Conservation (phyloP, 2,329 filamentous ascomycete genomes). For the Cercospora nicotianae region DNA sequence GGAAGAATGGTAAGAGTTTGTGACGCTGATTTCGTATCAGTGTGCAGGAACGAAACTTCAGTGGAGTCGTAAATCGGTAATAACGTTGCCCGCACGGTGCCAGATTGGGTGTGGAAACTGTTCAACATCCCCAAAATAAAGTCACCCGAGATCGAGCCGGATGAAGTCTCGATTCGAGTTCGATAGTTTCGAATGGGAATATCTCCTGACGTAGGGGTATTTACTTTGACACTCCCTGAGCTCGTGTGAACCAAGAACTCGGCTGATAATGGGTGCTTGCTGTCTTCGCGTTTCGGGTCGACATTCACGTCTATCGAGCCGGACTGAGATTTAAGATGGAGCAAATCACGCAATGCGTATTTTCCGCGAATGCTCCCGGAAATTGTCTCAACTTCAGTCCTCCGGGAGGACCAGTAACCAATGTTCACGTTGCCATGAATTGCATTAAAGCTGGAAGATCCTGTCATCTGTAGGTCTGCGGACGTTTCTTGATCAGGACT, state of each 20-base stretch:
- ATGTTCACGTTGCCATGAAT: slow-evolving; percentile 39
- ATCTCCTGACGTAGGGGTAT: slow-evolving; percentile 31
- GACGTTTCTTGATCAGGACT: slow-evolving; percentile 21
- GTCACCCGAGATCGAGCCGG: slow-evolving; percentile 42
- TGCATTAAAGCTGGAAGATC: slow-evolving; percentile 38
- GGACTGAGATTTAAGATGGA: slow-evolving; percentile 44
- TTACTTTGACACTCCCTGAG: slow-evolving; percentile 42
- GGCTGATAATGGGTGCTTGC: slow-evolving; percentile 37
- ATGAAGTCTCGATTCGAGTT: slow-evolving; percentile 41
- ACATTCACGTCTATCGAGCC: slow-evolving; percentile 45
- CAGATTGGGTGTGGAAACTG: slow-evolving; percentile 40
- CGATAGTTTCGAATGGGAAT: slow-evolving; percentile 46
- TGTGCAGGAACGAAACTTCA: slow-evolving; percentile 33
- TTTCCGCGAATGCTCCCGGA: slow-evolving; percentile 46
- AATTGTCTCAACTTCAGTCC: slow-evolving; percentile 43
- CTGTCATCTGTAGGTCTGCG: slow-evolving; percentile 35
- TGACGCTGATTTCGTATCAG: slow-evolving; percentile 39
- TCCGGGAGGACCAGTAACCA: slow-evolving; percentile 39
- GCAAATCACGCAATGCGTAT: slow-evolving; percentile 44
- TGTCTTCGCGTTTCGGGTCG: slow-evolving; percentile 40
- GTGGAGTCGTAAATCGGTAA: slow-evolving; percentile 38
- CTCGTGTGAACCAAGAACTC: slow-evolving; percentile 40
- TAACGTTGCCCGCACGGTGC: slow-evolving; percentile 41
- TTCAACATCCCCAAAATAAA: slow-evolving; percentile 46
- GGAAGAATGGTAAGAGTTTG: slow-evolving; percentile 39